phyloP scores from a whole-genome alignment of 2,329 filamentous ascomycete species.

The Phaeosphaeria sp. region DNA sequence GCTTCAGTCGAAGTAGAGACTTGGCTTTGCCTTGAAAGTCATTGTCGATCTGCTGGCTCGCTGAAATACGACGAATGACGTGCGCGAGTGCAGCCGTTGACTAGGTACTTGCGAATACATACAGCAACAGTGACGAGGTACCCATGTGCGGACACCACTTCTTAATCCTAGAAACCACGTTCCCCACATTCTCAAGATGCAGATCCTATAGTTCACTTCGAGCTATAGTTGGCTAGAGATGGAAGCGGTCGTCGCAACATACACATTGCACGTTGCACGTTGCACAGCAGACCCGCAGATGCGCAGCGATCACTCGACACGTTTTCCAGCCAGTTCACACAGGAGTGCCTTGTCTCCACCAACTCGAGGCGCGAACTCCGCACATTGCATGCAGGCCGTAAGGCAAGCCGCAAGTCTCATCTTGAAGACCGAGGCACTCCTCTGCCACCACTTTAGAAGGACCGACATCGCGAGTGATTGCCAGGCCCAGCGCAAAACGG shows the following conservation, averaged over 20 bases:
- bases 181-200: conserved; percentile 39
- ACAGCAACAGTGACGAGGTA: conserved; percentile 8
- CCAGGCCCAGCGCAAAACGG: conserved; percentile 4
- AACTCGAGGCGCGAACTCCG: conserved; percentile 16
- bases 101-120: conserved; percentile 40
- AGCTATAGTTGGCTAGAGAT: conserved; percentile 22
- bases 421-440: conserved; percentile 9
- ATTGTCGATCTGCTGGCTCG: conserved; percentile 19
- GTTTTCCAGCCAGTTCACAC: conserved; percentile 10
- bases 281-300: conserved; percentile 11
- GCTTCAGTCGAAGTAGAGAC: conserved; percentile 17
- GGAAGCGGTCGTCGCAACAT: background rate
- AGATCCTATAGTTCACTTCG: conserved; percentile 37
- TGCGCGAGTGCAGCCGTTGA: conserved; percentile 15
- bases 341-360: conserved; percentile 11
- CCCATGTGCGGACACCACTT: conserved; percentile 21
- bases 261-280: background rate
- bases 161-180: conserved; percentile 27
- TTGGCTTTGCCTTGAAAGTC: conserved; percentile 19
- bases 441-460: conserved; percentile 2
- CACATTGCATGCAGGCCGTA: conserved; percentile 30
- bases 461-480: conserved; percentile 21
- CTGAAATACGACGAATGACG: conserved; percentile 28
- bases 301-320: background rate
- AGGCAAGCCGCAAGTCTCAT: conserved; percentile 21